Evolutionary conservation across 495 filamentous ascomycete genomes (phyloP), one percentile per base, ranked within the genome.

Genomic region (Lichenothelia convexa): DNA sequence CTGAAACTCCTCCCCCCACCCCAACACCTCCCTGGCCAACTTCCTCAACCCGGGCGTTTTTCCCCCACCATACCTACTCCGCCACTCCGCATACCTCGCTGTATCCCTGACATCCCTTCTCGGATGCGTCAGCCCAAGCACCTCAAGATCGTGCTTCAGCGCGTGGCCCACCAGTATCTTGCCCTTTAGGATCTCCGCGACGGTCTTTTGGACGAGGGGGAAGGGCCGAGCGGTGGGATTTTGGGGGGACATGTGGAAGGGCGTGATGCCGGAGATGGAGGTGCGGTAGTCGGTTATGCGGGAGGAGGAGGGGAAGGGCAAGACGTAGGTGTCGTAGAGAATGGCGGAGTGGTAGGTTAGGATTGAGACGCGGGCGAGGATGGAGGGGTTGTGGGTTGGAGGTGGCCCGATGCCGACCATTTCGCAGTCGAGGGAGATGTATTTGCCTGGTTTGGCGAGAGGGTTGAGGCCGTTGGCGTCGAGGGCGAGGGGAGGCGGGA

Each of bases 371-470:
- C 89, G 69, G 2, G 91, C 89, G 21, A 95, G 68, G 2, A 69
- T 70, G 8, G 74, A 77, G 48, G 80, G 70, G 31, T 60, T 53
- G 27, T 77, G 72, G 27, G 51, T 46, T 17, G 56, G 48, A 3
- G 65, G 66, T 22, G 67, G 63, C 1, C 77, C 83, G 8, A 84
- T 71, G 26, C 89, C 89, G 13, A 97, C 87, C 89, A 97, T 97
- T 60, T 97, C 89, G 57, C 89, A 95, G 61, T 97, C 91, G 30
- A 97, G 68, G 22, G 82, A 78, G 30, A 97, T 54, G 49, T 89
- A 95, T 65, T 83, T 89, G 35, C 85, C 86, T 31, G 78, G 50
- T 31, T 78, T 70, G 4, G 64, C 53, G 16, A 45, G 42, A 2
- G 45, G 26, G 38, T 51, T 48, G 4, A 71, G 54, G 12, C 71